Base-by-base conservation (phyloP, 2,329 filamentous ascomycete species). In the Endothia cerciana region DNA sequence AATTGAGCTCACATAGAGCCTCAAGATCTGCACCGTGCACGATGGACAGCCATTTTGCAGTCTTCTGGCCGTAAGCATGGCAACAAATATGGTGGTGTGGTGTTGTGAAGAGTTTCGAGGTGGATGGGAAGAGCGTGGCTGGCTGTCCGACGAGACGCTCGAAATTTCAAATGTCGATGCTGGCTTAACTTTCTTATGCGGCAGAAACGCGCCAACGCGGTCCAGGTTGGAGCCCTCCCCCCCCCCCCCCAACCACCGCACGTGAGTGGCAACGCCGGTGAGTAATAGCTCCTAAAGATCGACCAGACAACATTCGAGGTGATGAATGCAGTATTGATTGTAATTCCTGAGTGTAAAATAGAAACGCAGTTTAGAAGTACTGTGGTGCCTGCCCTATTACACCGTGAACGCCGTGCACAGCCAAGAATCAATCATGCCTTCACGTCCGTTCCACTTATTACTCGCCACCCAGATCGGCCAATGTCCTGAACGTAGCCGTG, bases 391-490 rank as follows among this genome's bases (percentile, higher is more conserved):
- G 33, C 51, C 49, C 60, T 63, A 28, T 61, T 30, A 47, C 64
- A 38, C 53, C 60, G 33, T n/a, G 40, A 68, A 68, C 66, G 66
- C 66, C 66, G n/a, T 55, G 57, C 53, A 64, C 25, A 40, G 19
- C 40, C 58, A 33, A 56, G 15, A 47, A 56, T 51, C 51, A 47
- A 56, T 51, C 51, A 58, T 58, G 28, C 22, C 53, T 4, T 22
- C 19, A 38, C 4, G 30, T 19, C 61, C 28, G 51, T 33, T 19
- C 60, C 30, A 55, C 56, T 55, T 30, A 58, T 63, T 51, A 67
- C 36, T 69, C 65, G 28, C 47, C 63, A 45, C 79, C 80, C 66
- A 88, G 70, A 69, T 88, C 85, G 8, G 85, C 82, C 74, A 88
- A 70, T 1, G 85, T 88, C 76, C 78, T 82, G 72, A 85, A 83